Conservation (phyloP, 768 basidiomycete species). For the Tricholoma sp. region DNA sequence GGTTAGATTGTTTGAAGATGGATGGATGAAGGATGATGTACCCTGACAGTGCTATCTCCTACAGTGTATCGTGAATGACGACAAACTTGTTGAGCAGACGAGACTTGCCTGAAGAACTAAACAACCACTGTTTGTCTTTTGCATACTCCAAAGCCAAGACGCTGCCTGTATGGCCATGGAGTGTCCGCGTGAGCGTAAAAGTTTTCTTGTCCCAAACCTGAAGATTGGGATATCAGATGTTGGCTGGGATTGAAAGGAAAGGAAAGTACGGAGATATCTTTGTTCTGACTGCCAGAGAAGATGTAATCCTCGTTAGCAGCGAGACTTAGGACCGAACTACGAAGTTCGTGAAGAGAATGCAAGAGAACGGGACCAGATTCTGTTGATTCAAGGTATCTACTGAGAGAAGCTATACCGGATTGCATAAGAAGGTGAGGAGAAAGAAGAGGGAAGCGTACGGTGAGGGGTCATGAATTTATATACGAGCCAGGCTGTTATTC, state of each 20-base stretch:
- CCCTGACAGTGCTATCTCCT: constrained; percentile 89
- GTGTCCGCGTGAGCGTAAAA: constrained; percentile 59
- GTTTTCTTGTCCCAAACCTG: constrained; percentile 85
- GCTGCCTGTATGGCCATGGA: constrained; percentile 80
- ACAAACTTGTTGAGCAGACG: not conserved
- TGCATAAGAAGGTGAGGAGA: constrained; percentile 6
- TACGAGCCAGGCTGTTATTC: too few relatives aligned
- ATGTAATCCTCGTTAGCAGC: constrained; percentile 70
- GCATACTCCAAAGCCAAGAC: constrained; percentile 78
- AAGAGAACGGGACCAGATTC: constrained; percentile 43
- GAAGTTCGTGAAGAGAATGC: constrained; percentile 67
- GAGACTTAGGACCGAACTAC: constrained; percentile 68
- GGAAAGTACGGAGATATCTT: constrained; percentile 63
- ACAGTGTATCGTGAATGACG: constrained; percentile 5
- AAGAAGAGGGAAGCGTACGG: constrained; percentile 11
- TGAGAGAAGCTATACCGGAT: constrained; percentile 46
- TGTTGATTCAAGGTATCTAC: constrained; percentile 45
- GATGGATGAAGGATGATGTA: constrained; percentile 28
- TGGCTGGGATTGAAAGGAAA: not conserved
- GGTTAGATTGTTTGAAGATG: constrained; percentile 6
- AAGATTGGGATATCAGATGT: not conserved
- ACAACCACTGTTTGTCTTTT: constrained; percentile 74
- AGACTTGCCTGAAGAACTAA: constrained; percentile 78
- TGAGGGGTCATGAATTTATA: constrained; percentile 13
- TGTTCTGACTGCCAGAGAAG: constrained; percentile 77